A percentile compares a stretch with the other conserved stretches of the same genome.
Conservation (phyloP, 768 basidiomycete species). For the Daedaleopsis nitida region DNA sequence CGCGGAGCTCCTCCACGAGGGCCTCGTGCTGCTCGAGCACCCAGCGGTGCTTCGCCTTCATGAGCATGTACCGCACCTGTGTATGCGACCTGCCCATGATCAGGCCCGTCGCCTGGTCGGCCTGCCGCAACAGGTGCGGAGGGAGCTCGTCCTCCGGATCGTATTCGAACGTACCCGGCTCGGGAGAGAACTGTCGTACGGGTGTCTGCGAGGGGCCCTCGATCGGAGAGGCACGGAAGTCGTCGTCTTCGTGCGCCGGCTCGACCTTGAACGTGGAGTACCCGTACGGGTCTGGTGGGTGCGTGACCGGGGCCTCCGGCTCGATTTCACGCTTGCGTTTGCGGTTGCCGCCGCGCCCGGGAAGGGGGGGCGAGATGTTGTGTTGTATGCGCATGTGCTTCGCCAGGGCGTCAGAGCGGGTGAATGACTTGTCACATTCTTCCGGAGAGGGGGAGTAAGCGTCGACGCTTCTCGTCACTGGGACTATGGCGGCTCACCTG, state of each 20-base stretch:
- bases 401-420: conserved; percentile 89
- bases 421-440: conserved; percentile 97
- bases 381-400: conserved; percentile 93
- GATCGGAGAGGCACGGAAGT: conserved; percentile 38
- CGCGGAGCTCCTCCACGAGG: conserved; percentile 65
- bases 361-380: conserved; percentile 72
- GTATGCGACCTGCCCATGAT: conserved; percentile 69
- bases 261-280: conserved; percentile 59
- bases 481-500: conserved; percentile 52
- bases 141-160: conserved; percentile 54
- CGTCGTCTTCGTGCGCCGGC: conserved; percentile 34
- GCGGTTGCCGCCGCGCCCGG: conserved; percentile 68
- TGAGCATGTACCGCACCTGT: conserved; percentile 70
- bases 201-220: conserved; percentile 22
- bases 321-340: conserved; percentile 49
- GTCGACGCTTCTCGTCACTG: no score
- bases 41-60: conserved; percentile 79
- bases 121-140: conserved; percentile 48
- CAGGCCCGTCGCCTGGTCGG: conserved; percentile 60
- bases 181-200: conserved; percentile 26
- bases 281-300: conserved; percentile 22
- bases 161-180: conserved; percentile 28
- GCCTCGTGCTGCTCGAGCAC: conserved; percentile 67
- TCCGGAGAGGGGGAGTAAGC: background rate
- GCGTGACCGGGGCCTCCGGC: conserved; percentile 37